Base-by-base conservation (phyloP, 345 rosid genomes). In the Linum trigynum region DNA sequence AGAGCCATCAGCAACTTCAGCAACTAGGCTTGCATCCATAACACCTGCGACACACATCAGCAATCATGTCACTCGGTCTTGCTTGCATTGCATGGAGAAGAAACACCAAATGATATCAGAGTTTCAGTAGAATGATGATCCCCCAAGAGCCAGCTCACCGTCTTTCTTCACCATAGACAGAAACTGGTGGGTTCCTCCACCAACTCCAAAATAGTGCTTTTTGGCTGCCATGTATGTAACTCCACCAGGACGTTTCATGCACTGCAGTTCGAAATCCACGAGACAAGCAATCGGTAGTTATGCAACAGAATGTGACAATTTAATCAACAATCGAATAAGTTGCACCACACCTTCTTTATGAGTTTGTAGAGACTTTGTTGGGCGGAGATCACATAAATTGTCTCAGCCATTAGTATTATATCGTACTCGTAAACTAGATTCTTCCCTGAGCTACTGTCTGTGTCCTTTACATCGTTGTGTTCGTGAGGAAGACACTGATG, bases 151-250 rank as follows among this genome's bases (percentile, higher is more conserved):
- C 23, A 11, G 39, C 79, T 80, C 72, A 94, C 99, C 92, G 59
- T 88, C 89, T 74, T 86, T 84, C 68, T 85, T 92, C 59, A 90
- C 77, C 79, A 88, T 75, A 57, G 92, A 83, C 39, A 94, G 74
- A 74, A 94, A 94, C 67, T 80, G 90, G 45, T 89, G 71, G 11
- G 99, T 85, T 73, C 97, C 99, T 17, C 96, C 99, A 35, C 99
- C 97, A 53, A 94, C 99, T 23, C 99, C 99, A 53, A 90, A 90
- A 79, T 94, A 90, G 69, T 90, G 80, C 72, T 90, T 94, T 80
- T 94, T 94, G 63, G 92, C 97, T 62, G 99, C 86, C 85, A 92
- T 68, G 69, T 86, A 94, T 12, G 81, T 89, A 63, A 72, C 86
- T 68, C 97, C 99, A 74, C 72, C 66, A 51, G 90, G 85, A 65